Evolutionary conservation across 441 rosid genomes (phyloP), one percentile per base, ranked within the genome.

Genomic region (Breynia disticha): DNA sequence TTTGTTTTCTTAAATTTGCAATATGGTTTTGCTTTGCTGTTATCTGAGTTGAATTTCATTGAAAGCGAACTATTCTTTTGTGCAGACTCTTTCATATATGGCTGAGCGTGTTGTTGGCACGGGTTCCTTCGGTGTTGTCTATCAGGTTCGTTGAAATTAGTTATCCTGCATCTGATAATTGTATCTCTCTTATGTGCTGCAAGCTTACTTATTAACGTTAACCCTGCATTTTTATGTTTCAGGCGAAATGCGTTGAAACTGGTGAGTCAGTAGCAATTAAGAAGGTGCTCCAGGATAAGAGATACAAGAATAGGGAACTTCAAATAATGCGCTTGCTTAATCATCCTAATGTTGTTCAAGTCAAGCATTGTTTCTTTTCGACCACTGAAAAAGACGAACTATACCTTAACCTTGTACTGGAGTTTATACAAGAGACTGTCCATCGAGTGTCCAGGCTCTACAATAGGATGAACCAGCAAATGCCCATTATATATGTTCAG

Each of bases 281-380:
- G 86, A 89, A 89, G 77, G 97, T 86, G 57, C 65, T 82, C 62
- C 95, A 89, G 65, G 97, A 89, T 69, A 89, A 80, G 71, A 89
- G 95, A 77, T 89, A 86, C 84, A 89, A 86, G 68, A 89, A 89
- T 59, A 82, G 97, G 55, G 95, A 88, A 71, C 89, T 88, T 63
- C 87, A 86, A 75, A 75, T 80, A 20, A 83, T 83, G 84, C 76
- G 81, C 39, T 42, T 77, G 52, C 90, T 88, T 38, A 39, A 77
- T 62, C 97, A 86, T 72, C 95, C 82, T 41, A 88, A 88, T 67
- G 87, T 78, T 19, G 84, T 88, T 57, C 78, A 66, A 41, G 77
- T 86, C 55, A 88, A 83, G 66, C 89, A 86, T 54, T 88, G 82
- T 61, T 86, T 86, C 78, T 81, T 76, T 65, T 86, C 93, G 16